Percentiles rank a stretch among this genome's conserved stretches.
Conservation (phyloP, 305 asterid genomes). For the Coffea humblotiana region DNA sequence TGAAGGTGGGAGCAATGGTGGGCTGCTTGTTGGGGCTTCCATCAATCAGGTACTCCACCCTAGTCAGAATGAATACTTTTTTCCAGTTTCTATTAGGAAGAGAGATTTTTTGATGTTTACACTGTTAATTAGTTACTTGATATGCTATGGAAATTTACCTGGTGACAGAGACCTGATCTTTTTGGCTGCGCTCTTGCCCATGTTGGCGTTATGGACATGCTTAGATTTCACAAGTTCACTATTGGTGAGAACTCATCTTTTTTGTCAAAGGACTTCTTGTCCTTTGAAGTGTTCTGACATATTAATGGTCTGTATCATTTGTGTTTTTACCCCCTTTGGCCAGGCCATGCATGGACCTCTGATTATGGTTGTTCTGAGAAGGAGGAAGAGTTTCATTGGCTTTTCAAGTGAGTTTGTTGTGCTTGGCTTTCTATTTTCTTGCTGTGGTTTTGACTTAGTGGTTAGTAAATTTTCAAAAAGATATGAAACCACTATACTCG, state of each 20-base stretch:
- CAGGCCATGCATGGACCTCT: slow-evolving; percentile 95
- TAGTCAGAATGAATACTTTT: background rate
- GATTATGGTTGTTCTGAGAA: slow-evolving; percentile 86
- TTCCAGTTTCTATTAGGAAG: background rate
- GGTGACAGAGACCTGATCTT: slow-evolving; percentile 77
- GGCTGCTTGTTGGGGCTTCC: slow-evolving; percentile 93
- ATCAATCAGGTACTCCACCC: slow-evolving; percentile 72
- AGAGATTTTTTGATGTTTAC: background rate
- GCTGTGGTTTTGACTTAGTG: background rate
- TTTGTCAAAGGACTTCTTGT: slow-evolving; percentile 6
- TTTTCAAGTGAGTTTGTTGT: slow-evolving; percentile 55
- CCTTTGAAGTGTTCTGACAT: background rate
- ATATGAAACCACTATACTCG: background rate
- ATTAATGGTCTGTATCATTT: background rate
- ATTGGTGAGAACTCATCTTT: slow-evolving; percentile 50
- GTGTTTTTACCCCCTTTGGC: slow-evolving; percentile 7
- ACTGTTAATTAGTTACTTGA: background rate
- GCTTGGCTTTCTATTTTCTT: background rate
- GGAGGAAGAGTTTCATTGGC: slow-evolving; percentile 83
- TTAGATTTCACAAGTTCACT: slow-evolving; percentile 85
- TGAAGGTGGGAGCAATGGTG: slow-evolving; percentile 99
- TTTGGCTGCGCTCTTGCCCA: slow-evolving; percentile 95
- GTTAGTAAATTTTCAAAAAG: background rate
- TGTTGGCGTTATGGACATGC: slow-evolving; percentile 96
- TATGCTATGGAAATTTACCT: slow-evolving; percentile 12